Evolutionary conservation across 768 basidiomycete species (phyloP), one percentile per base, ranked within the genome.

Genomic region (Termitomyces sp.): DNA sequence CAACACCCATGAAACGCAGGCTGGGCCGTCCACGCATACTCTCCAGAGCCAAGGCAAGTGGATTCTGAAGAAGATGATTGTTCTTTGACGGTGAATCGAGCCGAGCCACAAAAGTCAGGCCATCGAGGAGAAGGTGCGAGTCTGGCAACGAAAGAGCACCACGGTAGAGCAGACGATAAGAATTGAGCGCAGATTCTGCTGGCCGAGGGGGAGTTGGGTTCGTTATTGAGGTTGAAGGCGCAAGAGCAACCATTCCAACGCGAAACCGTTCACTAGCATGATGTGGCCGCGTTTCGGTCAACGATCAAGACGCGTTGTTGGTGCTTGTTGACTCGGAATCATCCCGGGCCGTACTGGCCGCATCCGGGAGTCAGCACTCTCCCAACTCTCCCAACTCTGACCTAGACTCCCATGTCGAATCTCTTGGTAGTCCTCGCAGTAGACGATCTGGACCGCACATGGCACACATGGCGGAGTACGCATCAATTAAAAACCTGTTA

Each of bases 1-100:
- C 77, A 0, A 77, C 75, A 3, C 83, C 87, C 49, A 83, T 73
- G 58, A 88, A 79, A 36, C 82, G 77, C 20, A 92, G 71, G 26
- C 81, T 80, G 1, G 85, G 86, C 20, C 88, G 72, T 18, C 88
- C 87, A 39, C 89, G 88, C 88, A 92, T 90, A 69, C 84, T 89
- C 71, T 91, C 90, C 51, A 92, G 68, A 0, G 88, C 85, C 22
- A 91, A 70, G 4, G 90, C 86, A 13, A 91, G 74, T 0, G 86
- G 84, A 61, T 87, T 89, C 60, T 87, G 75, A 22, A 91, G 76
- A 14, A 92, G 72, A 18, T 76, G 75, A 24, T 66, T 58, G 16
- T 72, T 70, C 45, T 76, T 73, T 18, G 69, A 68, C 5, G 74
- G 67, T 1, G 77, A 71, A 37, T 79, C 77, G 4, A 85, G 67